A percentile compares a stretch with the other conserved stretches of the same genome.
These are phyloP conservation scores for Thelonectria discophora DNA, from an alignment of 2,329 filamentous ascomycete genomes.

Conservation along the genomic window DNA sequence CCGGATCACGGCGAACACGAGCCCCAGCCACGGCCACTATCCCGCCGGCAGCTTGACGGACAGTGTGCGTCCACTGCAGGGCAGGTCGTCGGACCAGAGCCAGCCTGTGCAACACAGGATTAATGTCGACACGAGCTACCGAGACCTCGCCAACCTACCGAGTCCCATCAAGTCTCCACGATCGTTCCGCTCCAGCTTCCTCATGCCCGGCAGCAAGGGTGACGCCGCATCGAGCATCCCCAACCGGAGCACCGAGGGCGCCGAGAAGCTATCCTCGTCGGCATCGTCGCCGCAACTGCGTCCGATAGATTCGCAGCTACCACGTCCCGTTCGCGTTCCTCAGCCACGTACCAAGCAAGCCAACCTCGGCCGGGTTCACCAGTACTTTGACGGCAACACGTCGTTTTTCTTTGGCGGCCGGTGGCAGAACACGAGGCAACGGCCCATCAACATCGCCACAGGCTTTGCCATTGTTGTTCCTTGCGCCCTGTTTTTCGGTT, in stretches of 20 bases:
- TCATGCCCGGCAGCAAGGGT: constrained; percentile 67
- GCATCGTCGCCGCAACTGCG: constrained; percentile 76
- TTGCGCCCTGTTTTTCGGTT: constrained; percentile 82
- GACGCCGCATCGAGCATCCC: constrained; percentile 56
- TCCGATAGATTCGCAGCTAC: constrained; percentile 52
- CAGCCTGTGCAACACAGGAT: constrained; percentile 56
- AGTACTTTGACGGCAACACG: constrained; percentile 95
- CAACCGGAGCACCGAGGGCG: constrained; percentile 69
- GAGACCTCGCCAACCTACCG: constrained; percentile 59
- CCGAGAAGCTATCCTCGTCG: constrained; percentile 84
- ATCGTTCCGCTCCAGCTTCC: constrained; percentile 80
- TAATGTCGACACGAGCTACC: constrained; percentile 69
- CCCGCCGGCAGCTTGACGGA: constrained; percentile 73
- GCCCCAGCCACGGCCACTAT: constrained; percentile 70
- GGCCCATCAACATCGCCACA: constrained; percentile 89
- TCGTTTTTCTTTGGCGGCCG: constrained; percentile 88
- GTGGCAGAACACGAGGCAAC: constrained; percentile 85
- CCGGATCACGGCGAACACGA: constrained; percentile 76
- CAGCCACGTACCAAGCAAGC: constrained; percentile 36
- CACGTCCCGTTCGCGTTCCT: constrained; percentile 32
- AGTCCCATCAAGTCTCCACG: constrained; percentile 75
- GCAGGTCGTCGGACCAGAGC: constrained; percentile 44
- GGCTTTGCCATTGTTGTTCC: constrained; percentile 83
- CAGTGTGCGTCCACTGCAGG: constrained; percentile 80
- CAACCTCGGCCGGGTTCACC: constrained; percentile 74